These are phyloP conservation scores for Raffaelea ambrosiae DNA, from an alignment of 2,329 filamentous ascomycete species.

Conservation along the genomic window DNA sequence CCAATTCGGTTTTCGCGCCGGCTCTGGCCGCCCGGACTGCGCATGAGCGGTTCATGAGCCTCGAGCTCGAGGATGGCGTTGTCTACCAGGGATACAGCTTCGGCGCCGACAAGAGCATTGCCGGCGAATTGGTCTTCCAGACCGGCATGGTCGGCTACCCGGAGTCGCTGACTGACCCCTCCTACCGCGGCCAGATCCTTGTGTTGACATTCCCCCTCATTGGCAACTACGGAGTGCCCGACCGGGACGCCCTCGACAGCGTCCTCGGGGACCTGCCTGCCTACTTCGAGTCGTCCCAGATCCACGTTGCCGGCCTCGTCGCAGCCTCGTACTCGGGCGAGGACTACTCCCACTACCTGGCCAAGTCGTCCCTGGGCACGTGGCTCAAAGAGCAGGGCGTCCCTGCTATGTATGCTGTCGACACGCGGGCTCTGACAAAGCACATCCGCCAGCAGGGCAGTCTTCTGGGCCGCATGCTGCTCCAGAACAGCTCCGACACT, in stretches of 20 bases:
- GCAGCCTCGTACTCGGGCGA: conserved; percentile 89
- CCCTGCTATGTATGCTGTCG: conserved; percentile 89
- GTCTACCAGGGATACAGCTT: conserved; percentile 95
- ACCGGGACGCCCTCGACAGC: conserved; percentile 74
- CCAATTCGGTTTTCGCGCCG: conserved; percentile 42
- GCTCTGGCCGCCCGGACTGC: conserved; percentile 29
- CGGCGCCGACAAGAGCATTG: conserved; percentile 86
- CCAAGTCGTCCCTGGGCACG: conserved; percentile 77
- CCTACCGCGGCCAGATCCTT: conserved; percentile 86
- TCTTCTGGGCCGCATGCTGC: conserved; percentile 86
- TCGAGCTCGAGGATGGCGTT: conserved; percentile 88
- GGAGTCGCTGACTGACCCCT: conserved; percentile 83
- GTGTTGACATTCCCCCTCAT: conserved; percentile 94
- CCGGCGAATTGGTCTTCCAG: conserved; percentile 97
- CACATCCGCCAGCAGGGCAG: conserved; percentile 88
- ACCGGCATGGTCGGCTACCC: conserved; percentile 99
- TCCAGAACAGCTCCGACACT: conserved; percentile 45
- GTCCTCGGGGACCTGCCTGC: conserved; percentile 79
- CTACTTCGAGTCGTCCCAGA: conserved; percentile 86
- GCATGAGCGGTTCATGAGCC: conserved; percentile 61
- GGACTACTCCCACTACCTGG: conserved; percentile 91
- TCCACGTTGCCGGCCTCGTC: conserved; percentile 88
- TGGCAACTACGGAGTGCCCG: conserved; percentile 95
- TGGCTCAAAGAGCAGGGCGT: conserved; percentile 96
- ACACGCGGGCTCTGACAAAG: conserved; percentile 90